Base-by-base conservation (phyloP, 176 grass and related monocot species). In the Raddia distichophylla region DNA sequence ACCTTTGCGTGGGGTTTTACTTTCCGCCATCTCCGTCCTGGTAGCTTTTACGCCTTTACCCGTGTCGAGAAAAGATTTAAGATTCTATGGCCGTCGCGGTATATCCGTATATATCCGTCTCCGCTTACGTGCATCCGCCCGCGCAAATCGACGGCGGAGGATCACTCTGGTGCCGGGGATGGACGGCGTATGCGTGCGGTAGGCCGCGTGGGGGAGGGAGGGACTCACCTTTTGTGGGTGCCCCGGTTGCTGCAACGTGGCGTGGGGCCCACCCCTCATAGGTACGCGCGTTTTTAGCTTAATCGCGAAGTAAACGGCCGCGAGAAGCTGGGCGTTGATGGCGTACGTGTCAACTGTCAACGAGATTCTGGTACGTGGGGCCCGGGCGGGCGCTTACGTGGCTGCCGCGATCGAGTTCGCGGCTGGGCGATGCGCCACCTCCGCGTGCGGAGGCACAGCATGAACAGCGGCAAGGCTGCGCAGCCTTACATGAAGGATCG, bases 271-370 rank as follows among this genome's bases (percentile, higher is more conserved):
- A 52, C 69, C 15, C n/a, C 5, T 60, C 17, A 8, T 1, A 16
- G n/a, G 3, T 34, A 2, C 33, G 4, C n/a, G 73, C 59, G 35
- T 15, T 71, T 71, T 71, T 86, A 94, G 83, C 91, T 94, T 94
- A 86, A 88, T 90, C 20, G 74, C 92, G 80, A 94, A 94, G 92
- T 71, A 94, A 94, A 94, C 11, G 83, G 22, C 17, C 46, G 52
- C 56, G 13, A 43, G 47, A 34, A 32, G 35, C 46, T 17, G 27
- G 2, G 17, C 50, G 3, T 66, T 62, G 33, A 82, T 73, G 77
- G 33, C 42, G 22, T 63, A 33, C 15, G 48, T 53, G 47, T 40
- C 37, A 5, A 27, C 27, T 27, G 27, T 27, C 27, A 27, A 27
- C 2, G 22, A 8, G 12, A 35, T 14, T 9, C 51, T 58, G 72